Percentiles rank a stretch among this genome's conserved stretches.
Evolutionary conservation across 345 rosid species (phyloP).

Genomic region (Xanthoceras sorbifolium): DNA sequence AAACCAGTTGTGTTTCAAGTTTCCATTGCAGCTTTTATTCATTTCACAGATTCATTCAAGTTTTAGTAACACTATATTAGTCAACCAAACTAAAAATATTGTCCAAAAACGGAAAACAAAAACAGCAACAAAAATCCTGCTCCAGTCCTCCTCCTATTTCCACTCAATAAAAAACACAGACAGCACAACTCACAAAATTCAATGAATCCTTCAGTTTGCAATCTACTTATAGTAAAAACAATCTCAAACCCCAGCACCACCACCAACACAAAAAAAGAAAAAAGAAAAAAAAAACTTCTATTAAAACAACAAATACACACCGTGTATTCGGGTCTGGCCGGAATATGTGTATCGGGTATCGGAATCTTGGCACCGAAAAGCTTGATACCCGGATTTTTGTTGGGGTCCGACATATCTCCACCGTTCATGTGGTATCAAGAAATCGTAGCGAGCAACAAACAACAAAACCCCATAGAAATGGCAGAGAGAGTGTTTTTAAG

Average conservation of each 20-base stretch:
- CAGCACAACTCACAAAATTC: background rate
- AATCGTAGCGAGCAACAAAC: conserved; percentile 18
- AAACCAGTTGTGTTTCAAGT: background rate
- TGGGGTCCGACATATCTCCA: conserved; percentile 29
- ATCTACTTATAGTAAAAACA: background rate
- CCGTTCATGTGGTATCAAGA: conserved; percentile 26
- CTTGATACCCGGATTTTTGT: conserved; percentile 61
- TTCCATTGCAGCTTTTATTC: conserved; percentile 9
- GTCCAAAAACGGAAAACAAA: background rate
- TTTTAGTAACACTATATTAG: background rate
- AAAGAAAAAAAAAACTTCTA: too few species aligned
- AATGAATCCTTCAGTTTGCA: background rate
- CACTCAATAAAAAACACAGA: background rate
- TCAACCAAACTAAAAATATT: background rate
- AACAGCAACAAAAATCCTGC: background rate
- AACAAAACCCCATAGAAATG: conserved; percentile 36
- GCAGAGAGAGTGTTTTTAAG: conserved; percentile 12
- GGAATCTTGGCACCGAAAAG: conserved; percentile 76
- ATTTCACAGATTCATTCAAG: background rate
- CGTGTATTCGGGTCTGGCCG: conserved; percentile 27
- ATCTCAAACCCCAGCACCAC: too few species aligned
- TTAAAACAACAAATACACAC: background rate
- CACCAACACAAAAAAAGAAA: too few species aligned
- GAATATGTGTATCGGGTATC: conserved; percentile 49
- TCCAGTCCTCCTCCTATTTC: background rate